Percentiles rank a stretch among this genome's conserved stretches.
Conservation (phyloP, 73 alveolate species). For the Symbiodinium pilosum region DNA sequence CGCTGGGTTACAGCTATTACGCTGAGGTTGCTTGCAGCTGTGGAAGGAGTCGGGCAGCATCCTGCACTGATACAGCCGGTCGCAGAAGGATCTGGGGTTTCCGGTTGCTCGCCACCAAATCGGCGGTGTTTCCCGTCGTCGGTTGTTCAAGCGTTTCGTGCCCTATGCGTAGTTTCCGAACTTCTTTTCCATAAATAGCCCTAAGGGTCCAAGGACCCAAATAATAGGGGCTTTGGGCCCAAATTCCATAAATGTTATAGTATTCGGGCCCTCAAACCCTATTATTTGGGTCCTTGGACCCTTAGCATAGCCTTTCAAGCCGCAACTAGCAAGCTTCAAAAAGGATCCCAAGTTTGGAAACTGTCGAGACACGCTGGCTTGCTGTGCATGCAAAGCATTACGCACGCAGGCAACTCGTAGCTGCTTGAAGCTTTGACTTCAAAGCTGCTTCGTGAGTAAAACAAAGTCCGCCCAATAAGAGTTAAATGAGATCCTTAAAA, state of each 20-base stretch:
- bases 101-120: too few relatives aligned
- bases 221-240: not conserved
- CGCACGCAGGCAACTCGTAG: not conserved
- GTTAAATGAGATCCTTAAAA: too few relatives aligned
- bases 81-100: too few relatives aligned
- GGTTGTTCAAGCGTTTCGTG: too few relatives aligned
- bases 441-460: not conserved
- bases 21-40: conserved; percentile 73
- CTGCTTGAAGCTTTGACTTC: not conserved
- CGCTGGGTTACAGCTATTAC: too few relatives aligned
- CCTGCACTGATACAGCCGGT: not conserved
- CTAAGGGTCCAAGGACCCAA: not conserved
- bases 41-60: conserved; percentile 63
- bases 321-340: too few relatives aligned
- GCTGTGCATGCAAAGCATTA: not conserved
- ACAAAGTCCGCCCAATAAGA: not conserved
- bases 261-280: not conserved
- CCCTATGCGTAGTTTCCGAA: too few relatives aligned
- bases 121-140: too few relatives aligned
- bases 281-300: too few relatives aligned
- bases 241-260: not conserved
- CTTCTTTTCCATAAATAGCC: too few relatives aligned
- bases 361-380: not conserved
- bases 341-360: too few relatives aligned
- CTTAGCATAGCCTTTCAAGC: too few relatives aligned